phyloP scores from a whole-genome alignment of 495 filamentous ascomycete species.

The Lasiosphaeriaceae sp. region DNA sequence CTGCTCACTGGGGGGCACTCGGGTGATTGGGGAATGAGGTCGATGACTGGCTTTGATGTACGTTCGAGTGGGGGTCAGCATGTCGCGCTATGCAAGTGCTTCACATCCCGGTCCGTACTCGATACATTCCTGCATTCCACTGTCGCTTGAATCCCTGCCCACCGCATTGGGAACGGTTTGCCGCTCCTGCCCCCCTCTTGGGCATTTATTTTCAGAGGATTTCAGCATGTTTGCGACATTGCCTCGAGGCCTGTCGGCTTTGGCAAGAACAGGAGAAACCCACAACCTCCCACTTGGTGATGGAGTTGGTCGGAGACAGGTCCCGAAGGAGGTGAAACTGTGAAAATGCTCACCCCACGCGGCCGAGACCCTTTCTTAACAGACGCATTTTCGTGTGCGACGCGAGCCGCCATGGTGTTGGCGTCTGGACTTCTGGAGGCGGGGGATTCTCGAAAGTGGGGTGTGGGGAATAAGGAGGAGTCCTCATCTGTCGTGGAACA shows the following conservation, averaged over 20 bases:
- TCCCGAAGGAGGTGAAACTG: not conserved
- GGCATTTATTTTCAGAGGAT: not conserved
- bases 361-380: not conserved
- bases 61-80: conserved; percentile 18
- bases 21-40: conserved; percentile 2
- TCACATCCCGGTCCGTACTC: conserved; percentile 14
- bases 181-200: not conserved
- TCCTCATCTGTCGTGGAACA: no score
- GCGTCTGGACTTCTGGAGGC: not conserved
- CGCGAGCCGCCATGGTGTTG: not conserved
- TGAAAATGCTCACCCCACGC: not conserved
- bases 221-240: not conserved
- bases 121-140: not conserved
- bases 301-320: not conserved
- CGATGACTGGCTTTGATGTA: not conserved
- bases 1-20: no score
- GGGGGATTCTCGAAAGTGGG: not conserved
- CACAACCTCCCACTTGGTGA: not conserved
- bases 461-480: not conserved
- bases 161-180: not conserved
- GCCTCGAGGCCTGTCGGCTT: no score
- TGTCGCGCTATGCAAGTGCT: conserved; percentile 18
- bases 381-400: not conserved
- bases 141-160: not conserved
- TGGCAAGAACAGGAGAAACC: no score